Percentiles rank a stretch among this genome's conserved stretches.
Conservation (phyloP, 2,329 filamentous ascomycete species). For the Fusarium sp. region DNA sequence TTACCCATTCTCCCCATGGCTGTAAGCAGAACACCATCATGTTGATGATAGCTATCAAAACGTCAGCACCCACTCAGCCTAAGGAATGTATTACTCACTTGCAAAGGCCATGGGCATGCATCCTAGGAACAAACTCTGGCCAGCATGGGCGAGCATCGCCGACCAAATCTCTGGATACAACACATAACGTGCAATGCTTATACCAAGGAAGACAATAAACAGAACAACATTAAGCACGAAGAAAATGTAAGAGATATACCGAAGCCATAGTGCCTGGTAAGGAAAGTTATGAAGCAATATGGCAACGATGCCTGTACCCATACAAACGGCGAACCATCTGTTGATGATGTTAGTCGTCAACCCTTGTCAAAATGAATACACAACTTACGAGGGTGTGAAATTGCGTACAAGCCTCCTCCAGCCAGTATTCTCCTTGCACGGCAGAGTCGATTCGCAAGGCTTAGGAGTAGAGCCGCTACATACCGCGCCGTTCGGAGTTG, state of each 20-base stretch:
- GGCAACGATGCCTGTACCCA: slow-evolving; percentile 76
- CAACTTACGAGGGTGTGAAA: slow-evolving; percentile 64
- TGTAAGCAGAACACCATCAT: slow-evolving; percentile 71
- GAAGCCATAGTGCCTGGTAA: slow-evolving; percentile 67
- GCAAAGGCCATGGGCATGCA: slow-evolving; percentile 76
- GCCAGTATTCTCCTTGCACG: slow-evolving; percentile 50
- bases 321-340: slow-evolving; percentile 68
- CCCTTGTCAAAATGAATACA: neutral
- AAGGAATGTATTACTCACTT: slow-evolving; percentile 49
- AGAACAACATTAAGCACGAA: slow-evolving; percentile 69
- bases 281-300: slow-evolving; percentile 71
- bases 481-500: slow-evolving; percentile 13
- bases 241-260: slow-evolving; percentile 68
- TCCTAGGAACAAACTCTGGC: slow-evolving; percentile 74
- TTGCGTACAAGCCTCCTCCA: slow-evolving; percentile 61
- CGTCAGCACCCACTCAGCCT: slow-evolving; percentile 7
- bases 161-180: slow-evolving; percentile 74
- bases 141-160: slow-evolving; percentile 73
- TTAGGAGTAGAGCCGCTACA: slow-evolving; percentile 15
- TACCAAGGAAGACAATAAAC: slow-evolving; percentile 63
- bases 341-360: slow-evolving; percentile 3
- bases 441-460: slow-evolving; percentile 26
- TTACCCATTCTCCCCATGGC: slow-evolving; percentile 70
- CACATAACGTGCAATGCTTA: slow-evolving; percentile 69
- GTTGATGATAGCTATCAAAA: slow-evolving; percentile 64